Conservation (phyloP, 805 yeast species). For the Peterozyma toletana region DNA sequence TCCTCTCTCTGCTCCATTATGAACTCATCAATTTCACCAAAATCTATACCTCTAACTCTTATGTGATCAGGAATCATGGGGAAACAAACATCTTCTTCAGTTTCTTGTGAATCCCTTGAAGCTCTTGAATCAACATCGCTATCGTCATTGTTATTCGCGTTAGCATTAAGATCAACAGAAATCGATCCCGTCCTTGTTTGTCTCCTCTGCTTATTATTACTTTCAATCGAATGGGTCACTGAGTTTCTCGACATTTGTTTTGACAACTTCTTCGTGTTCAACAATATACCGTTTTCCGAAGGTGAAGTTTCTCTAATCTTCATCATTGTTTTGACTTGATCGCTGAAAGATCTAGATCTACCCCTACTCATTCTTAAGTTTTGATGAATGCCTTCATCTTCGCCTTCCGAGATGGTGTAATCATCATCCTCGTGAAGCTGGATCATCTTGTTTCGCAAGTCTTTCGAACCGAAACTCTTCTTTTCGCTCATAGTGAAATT, state of each 20-base stretch:
- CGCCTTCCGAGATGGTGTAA: slow-evolving; percentile 1
- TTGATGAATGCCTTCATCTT: slow-evolving; percentile 1
- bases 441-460: slow-evolving; percentile 8
- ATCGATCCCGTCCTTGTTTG: not conserved
- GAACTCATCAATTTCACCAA: slow-evolving; percentile 83
- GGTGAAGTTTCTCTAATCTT: slow-evolving; percentile 23
- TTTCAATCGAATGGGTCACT: slow-evolving; percentile 7
- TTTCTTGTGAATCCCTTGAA: slow-evolving; percentile 77
- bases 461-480: slow-evolving; percentile 2
- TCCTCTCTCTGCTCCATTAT: slow-evolving; percentile 54
- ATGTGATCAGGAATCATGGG: slow-evolving; percentile 66
- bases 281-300: slow-evolving; percentile 6
- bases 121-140: slow-evolving; percentile 68
- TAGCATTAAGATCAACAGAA: slow-evolving; percentile 11
- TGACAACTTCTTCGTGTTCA: slow-evolving; percentile 15
- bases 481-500: not conserved
- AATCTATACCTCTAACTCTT: slow-evolving; percentile 70
- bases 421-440: slow-evolving; percentile 8
- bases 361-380: not conserved
- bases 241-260: slow-evolving; percentile 24
- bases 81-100: slow-evolving; percentile 96
- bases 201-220: slow-evolving; percentile 6
- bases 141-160: slow-evolving; percentile 30
- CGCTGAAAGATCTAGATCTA: slow-evolving; percentile 34
- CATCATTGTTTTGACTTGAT: slow-evolving; percentile 30